phyloP scores from a whole-genome alignment of 2,329 filamentous ascomycete genomes.

The Albophoma yamanashiensis region DNA sequence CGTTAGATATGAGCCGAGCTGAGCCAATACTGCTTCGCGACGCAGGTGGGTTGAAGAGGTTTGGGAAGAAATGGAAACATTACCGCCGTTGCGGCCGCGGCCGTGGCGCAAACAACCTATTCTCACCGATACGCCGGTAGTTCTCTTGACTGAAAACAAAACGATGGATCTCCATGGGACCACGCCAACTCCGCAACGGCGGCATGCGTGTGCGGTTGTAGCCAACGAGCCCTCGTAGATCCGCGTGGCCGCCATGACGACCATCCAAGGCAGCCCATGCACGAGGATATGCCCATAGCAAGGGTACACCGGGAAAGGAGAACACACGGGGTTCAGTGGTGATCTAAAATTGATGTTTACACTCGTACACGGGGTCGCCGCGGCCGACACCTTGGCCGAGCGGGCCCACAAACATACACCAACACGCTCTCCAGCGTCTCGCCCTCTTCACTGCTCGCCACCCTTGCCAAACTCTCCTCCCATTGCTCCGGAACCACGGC shows the following conservation, averaged over 20 bases:
- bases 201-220: not conserved
- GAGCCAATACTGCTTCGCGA: not conserved
- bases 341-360: slow-evolving; percentile 21
- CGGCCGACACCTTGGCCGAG: not conserved
- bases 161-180: too few relatives aligned
- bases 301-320: not conserved
- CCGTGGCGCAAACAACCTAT: not conserved
- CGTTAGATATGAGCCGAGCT: not conserved
- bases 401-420: slow-evolving; percentile 2
- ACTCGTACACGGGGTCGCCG: slow-evolving; percentile 20
- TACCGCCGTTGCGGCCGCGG: not conserved
- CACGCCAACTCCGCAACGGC: not conserved
- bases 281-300: not conserved
- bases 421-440: slow-evolving; percentile 1
- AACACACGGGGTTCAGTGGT: not conserved
- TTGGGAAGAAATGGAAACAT: not conserved
- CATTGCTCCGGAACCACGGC: not conserved
- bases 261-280: not conserved
- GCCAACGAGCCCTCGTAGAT: not conserved
- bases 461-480: not conserved
- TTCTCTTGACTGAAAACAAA: not conserved
- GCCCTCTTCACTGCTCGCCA: not conserved
- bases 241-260: not conserved
- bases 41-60: not conserved
- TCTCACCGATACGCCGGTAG: not conserved